Evolutionary conservation across 2,329 filamentous ascomycete genomes (phyloP).

Genomic region (Acrodontium crateriforme): DNA sequence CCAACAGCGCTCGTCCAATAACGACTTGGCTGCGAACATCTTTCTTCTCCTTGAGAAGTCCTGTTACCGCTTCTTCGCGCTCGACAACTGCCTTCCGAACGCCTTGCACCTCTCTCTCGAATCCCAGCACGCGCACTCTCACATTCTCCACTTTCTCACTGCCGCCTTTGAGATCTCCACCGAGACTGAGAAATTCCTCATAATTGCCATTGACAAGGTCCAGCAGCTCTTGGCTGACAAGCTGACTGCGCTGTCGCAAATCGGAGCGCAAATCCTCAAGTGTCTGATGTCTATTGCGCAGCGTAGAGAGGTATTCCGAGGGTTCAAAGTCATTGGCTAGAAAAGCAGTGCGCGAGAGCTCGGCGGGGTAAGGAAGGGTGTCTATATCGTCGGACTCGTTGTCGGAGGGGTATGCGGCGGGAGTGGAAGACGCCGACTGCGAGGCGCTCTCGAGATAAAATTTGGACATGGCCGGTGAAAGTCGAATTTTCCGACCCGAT

Average conservation of each 20-base stretch:
- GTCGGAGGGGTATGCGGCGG: constrained; percentile 31
- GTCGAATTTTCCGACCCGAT: no score
- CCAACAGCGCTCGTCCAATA: constrained; percentile 46
- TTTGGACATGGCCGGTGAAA: constrained; percentile 1
- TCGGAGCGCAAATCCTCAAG: constrained; percentile 86
- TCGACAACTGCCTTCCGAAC: constrained; percentile 53
- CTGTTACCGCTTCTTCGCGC: constrained; percentile 48
- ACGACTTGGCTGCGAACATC: constrained; percentile 51
- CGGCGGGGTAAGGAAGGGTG: constrained; percentile 74
- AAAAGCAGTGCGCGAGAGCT: constrained; percentile 73
- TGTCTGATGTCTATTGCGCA: constrained; percentile 82
- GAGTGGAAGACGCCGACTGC: constrained; percentile 25
- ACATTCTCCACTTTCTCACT: constrained; percentile 88
- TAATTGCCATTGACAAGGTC: constrained; percentile 96
- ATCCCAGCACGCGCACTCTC: constrained; percentile 71
- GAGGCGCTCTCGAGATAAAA: constrained; percentile 4
- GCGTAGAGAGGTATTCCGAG: constrained; percentile 65
- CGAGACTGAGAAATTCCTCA: constrained; percentile 74
- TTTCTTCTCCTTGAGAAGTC: constrained; percentile 52
- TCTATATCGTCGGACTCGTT: constrained; percentile 45
- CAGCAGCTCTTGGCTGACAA: constrained; percentile 72
- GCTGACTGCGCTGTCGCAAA: constrained; percentile 63
- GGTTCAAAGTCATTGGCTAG: constrained; percentile 65
- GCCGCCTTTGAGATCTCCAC: constrained; percentile 67
- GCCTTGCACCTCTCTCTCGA: constrained; percentile 66